Evolutionary conservation across 331 rosid species (phyloP).

Genomic region (Erythrophleum ivorense): DNA sequence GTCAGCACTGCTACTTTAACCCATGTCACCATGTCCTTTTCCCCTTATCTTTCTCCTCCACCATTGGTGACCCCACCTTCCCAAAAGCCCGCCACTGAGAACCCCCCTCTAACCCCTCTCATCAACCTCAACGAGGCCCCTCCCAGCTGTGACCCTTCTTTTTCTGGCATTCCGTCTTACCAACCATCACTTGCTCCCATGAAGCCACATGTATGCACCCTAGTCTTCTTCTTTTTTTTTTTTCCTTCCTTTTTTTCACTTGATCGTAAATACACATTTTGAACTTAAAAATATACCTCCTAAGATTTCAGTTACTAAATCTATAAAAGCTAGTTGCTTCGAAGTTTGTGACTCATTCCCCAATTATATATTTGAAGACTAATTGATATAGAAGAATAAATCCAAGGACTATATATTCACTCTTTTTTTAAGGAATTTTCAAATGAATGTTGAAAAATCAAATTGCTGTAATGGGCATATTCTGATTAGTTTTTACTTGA

Average conservation of each 20-base stretch:
- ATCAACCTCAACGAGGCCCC: conserved; percentile 76
- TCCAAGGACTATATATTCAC: background rate
- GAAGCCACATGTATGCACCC: background rate
- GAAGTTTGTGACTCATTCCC: too few relatives aligned
- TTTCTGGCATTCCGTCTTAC: background rate
- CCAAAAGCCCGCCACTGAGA: conserved; percentile 24
- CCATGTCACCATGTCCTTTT: conserved; percentile 44
- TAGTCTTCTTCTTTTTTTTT: background rate
- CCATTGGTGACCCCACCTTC: conserved; percentile 41
- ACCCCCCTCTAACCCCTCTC: conserved; percentile 24
- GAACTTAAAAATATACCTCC: too few relatives aligned
- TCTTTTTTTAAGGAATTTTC: background rate
- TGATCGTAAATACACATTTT: background rate
- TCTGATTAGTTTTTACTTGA: background rate
- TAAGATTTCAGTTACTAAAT: too few relatives aligned
- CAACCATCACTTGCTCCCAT: background rate
- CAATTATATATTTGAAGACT: background rate
- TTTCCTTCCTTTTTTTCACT: background rate
- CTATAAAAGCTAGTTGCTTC: too few relatives aligned
- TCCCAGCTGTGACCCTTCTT: background rate
- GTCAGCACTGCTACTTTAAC: conserved; percentile 53
- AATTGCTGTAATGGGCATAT: background rate
- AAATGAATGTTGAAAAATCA: background rate
- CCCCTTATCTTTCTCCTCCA: conserved; percentile 44
- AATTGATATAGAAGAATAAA: background rate